Percentiles rank a stretch among this genome's conserved stretches.
phyloP scores from a whole-genome alignment of 176 grass and related monocot species.

The Guadua angustifolia region DNA sequence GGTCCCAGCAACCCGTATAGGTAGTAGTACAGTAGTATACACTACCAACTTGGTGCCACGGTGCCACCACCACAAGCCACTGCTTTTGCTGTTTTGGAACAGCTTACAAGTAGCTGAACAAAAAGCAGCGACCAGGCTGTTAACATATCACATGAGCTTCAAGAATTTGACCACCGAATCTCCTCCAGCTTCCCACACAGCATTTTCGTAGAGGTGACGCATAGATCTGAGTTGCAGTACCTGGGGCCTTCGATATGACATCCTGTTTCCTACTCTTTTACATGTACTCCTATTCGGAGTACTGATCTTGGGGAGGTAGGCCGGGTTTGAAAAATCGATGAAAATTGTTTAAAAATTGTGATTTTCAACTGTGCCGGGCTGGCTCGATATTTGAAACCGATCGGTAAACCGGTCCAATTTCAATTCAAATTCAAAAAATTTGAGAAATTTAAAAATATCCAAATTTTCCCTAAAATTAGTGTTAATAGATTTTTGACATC shows the following conservation, averaged over 20 bases:
- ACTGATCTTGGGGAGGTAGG: not conserved
- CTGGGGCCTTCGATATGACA: too few relatives aligned
- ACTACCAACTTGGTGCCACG: not conserved
- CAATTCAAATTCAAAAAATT: too few relatives aligned
- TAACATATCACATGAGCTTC: not conserved
- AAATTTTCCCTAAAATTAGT: too few relatives aligned
- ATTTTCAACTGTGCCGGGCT: too few relatives aligned
- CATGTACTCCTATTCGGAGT: not conserved
- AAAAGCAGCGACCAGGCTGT: not conserved
- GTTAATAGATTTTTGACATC: too few relatives aligned
- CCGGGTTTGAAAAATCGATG: too few relatives aligned
- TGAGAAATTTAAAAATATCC: too few relatives aligned
- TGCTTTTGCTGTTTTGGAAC: slow-evolving; percentile 3
- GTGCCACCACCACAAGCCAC: not conserved
- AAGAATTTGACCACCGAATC: slow-evolving; percentile 9
- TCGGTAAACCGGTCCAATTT: too few relatives aligned
- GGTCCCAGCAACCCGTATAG: not conserved
- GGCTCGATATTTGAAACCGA: too few relatives aligned
- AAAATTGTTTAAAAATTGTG: too few relatives aligned
- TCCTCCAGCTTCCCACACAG: not conserved
- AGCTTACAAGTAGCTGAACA: not conserved
- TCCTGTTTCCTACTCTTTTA: too few relatives aligned
- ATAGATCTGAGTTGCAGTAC: not conserved
- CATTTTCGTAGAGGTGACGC: slow-evolving; percentile 17
- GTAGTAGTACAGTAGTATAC: not conserved